phyloP scores from a whole-genome alignment of 2,329 filamentous ascomycete species.

The Eutypa lata region DNA sequence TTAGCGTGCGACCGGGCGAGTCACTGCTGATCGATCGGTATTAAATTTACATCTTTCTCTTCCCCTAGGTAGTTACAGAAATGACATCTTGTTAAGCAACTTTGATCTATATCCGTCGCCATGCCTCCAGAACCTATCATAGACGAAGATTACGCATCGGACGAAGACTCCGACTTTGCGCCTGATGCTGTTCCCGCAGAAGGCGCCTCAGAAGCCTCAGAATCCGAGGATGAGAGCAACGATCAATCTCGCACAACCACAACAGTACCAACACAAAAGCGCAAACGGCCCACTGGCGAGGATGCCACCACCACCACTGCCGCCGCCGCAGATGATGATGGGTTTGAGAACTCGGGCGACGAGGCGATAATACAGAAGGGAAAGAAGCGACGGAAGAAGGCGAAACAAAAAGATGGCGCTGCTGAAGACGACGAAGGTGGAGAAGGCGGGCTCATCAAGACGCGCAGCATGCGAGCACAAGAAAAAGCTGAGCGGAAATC shows the following conservation, averaged over 20 bases:
- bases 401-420: slow-evolving; percentile 37
- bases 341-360: slow-evolving; percentile 68
- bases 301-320: slow-evolving; percentile 10
- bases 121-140: slow-evolving; percentile 42
- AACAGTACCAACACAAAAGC: slow-evolving; percentile 13
- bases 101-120: slow-evolving; percentile 7
- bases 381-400: slow-evolving; percentile 49
- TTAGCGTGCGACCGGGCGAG: neutral
- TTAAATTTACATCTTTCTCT: too few species aligned
- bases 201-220: slow-evolving; percentile 48
- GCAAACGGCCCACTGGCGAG: slow-evolving; percentile 25
- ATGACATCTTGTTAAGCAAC: too few species aligned
- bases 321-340: slow-evolving; percentile 42
- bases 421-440: slow-evolving; percentile 51
- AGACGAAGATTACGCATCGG: slow-evolving; percentile 61
- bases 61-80: too few species aligned
- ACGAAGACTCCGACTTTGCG: slow-evolving; percentile 72
- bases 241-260: slow-evolving; percentile 14
- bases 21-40: too few species aligned
- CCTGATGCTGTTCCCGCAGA: slow-evolving; percentile 50
- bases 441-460: slow-evolving; percentile 67
- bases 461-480: slow-evolving; percentile 63
- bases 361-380: slow-evolving; percentile 65
- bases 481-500: slow-evolving; percentile 61
- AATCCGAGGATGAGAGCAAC: slow-evolving; percentile 39